Evolutionary conservation across 78 protist genomes (phyloP).

Genomic region (Dictyostelium firmibasis): DNA sequence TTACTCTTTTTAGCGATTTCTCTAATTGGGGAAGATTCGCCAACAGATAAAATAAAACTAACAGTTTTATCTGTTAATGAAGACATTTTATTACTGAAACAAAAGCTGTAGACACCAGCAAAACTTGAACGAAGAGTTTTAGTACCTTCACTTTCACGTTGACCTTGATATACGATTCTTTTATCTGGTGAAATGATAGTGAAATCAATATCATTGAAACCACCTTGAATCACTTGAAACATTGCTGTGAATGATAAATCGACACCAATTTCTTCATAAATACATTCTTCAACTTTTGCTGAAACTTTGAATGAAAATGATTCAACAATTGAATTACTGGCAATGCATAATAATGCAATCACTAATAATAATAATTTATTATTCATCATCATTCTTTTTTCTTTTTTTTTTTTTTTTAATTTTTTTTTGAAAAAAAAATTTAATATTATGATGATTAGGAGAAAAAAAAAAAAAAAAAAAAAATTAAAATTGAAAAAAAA

Average conservation of each 20-base stretch:
- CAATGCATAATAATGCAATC: neutral
- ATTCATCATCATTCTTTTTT: neutral
- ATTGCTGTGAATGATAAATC: slow-evolving; percentile 61
- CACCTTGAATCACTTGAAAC: slow-evolving; percentile 90
- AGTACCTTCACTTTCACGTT: slow-evolving; percentile 82
- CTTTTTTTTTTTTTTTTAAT: too few species aligned
- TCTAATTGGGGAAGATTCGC: slow-evolving; percentile 48
- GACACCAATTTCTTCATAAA: slow-evolving; percentile 73
- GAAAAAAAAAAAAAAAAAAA: too few species aligned
- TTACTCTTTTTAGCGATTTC: slow-evolving; percentile 74
- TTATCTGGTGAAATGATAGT: slow-evolving; percentile 66
- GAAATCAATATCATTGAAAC: slow-evolving; percentile 92
- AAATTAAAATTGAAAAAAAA: too few species aligned
- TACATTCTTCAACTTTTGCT: slow-evolving; percentile 91
- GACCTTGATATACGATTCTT: slow-evolving; percentile 59
- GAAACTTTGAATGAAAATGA: slow-evolving; percentile 75
- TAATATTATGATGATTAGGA: neutral
- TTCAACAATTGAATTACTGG: neutral
- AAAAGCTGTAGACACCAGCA: slow-evolving; percentile 90
- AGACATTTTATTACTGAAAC: slow-evolving; percentile 94
- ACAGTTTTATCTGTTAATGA: slow-evolving; percentile 90
- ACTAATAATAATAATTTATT: neutral
- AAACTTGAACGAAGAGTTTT: slow-evolving; percentile 57
- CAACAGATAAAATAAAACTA: slow-evolving; percentile 71
- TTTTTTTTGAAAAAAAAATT: too few species aligned